These are phyloP conservation scores for Colletotrichum paranaense DNA, from an alignment of 2,329 filamentous ascomycete genomes.

Conservation along the genomic window DNA sequence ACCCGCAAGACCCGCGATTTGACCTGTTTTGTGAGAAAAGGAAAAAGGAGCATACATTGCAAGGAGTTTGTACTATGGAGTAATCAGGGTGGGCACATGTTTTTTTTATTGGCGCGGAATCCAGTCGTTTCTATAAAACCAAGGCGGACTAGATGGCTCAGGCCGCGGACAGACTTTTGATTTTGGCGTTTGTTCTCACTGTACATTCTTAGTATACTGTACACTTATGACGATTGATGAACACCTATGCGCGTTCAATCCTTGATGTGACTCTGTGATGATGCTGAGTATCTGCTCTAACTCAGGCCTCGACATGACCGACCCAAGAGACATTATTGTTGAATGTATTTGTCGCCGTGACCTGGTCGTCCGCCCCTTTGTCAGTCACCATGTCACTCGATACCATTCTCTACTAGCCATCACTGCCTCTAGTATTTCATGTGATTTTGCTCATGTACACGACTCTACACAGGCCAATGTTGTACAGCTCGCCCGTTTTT, in stretches of 20 bases:
- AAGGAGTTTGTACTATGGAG: conserved; percentile 27
- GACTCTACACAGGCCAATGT: conserved; percentile 22
- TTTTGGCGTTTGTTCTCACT: conserved; percentile 15
- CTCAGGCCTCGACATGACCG: too few species aligned
- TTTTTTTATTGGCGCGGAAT: conserved; percentile 5
- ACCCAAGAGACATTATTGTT: not conserved
- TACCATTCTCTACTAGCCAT: not conserved
- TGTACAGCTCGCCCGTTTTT: conserved; percentile 24
- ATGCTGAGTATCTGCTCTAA: not conserved
- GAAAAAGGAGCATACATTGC: not conserved
- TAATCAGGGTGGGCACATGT: not conserved
- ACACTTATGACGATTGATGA: conserved; percentile 26
- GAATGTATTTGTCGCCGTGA: too few species aligned
- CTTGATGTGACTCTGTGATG: not conserved
- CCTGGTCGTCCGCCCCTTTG: not conserved
- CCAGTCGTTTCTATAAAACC: conserved; percentile 12
- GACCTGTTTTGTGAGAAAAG: not conserved
- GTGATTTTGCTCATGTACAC: conserved; percentile 22
- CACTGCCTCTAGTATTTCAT: not conserved
- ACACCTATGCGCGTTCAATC: not conserved
- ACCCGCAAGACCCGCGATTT: conserved; percentile 3
- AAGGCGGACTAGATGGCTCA: conserved; percentile 22
- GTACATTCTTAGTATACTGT: conserved; percentile 26
- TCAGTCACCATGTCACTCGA: not conserved
- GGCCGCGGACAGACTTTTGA: conserved; percentile 15